Base-by-base conservation (phyloP, 2,329 filamentous ascomycete species). In the Sphaerulina populicola region DNA sequence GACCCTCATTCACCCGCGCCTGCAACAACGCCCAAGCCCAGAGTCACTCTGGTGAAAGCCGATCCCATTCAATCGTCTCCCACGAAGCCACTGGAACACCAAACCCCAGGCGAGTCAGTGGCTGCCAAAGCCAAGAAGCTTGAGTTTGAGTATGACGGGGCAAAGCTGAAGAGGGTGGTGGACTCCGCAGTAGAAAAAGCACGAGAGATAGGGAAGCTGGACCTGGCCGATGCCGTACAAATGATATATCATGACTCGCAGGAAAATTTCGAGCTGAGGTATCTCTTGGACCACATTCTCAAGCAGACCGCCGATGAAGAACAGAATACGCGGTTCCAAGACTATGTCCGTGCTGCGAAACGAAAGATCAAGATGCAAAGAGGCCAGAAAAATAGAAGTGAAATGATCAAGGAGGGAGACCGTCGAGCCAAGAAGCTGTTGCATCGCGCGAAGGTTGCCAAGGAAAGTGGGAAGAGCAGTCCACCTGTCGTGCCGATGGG, bases 221-320 rank as follows among this genome's bases (percentile, higher is more conserved):
- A 56, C 14, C 59, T 69, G 41, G 66, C 66, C 21, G 51, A 57
- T 21, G 71, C 72, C 12, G 56, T 76, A 7, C 64, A 66, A 47
- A 60, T 69, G 45, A 60, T 75, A 37, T 69, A 69, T 57, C 57
- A 65, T 11, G 61, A 71, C 42, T 69, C 69, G 57, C 60, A 65
- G 29, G 58, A 54, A 15, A 64, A 74, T 31, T 51, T 59, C 10
- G 54, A 58, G 21, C 56, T 74, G n/a, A 63, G 66, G 31, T 58
- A 64, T 18, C 58, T 72, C 4, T 63, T 76, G 6, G 65, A 72
- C 29, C 64, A 65, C 9, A 66, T 74, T 29, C 64, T 74, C 39
- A 62, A 66, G 15, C 67, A 70, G 45, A 67, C 61, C 27, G 60
- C 66, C 37, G 70, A 66, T 4, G 49, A 59, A n/a, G 60, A 68